Conservation (phyloP, 2,329 filamentous ascomycete genomes). For the Aspergillus carbonarius region DNA sequence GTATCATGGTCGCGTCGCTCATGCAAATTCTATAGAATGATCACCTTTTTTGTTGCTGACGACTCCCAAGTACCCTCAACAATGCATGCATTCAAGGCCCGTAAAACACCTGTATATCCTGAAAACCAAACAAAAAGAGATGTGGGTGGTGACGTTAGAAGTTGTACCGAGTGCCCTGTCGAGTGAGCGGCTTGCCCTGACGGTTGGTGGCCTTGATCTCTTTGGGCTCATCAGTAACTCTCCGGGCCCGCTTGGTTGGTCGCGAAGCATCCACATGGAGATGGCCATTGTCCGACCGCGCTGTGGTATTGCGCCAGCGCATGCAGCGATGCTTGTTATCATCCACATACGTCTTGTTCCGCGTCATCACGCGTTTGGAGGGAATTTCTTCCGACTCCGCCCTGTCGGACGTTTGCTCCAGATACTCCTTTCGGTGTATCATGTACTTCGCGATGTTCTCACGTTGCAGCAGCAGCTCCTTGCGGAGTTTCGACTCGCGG, state of each 20-base stretch:
- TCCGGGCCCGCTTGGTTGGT: conserved; percentile 50
- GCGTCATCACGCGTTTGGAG: conserved; percentile 59
- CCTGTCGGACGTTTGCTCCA: conserved; percentile 55
- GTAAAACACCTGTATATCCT: conserved; percentile 6
- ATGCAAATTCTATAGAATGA: conserved; percentile 16
- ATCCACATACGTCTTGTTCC: conserved; percentile 60
- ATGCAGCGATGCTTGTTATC: conserved; percentile 60
- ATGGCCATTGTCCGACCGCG: conserved; percentile 58
- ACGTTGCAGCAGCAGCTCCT: conserved; percentile 76
- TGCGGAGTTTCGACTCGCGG: conserved; percentile 82
- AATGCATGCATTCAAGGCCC: conserved; percentile 3
- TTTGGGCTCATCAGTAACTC: conserved; percentile 40
- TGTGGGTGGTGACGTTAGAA: conserved; percentile 30
- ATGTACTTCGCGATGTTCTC: conserved; percentile 77
- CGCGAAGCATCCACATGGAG: conserved; percentile 60
- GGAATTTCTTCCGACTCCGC: conserved; percentile 48
- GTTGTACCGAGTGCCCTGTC: conserved; percentile 52
- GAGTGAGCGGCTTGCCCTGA: conserved; percentile 50
- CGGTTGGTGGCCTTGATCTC: conserved; percentile 45
- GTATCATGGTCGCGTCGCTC: conserved; percentile 25
- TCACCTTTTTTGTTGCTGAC: conserved; percentile 11
- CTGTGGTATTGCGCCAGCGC: conserved; percentile 64
- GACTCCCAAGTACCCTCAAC: conserved; percentile 8
- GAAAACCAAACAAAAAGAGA: conserved; percentile 1
- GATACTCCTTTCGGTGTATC: conserved; percentile 73